Evolutionary conservation across 768 basidiomycete species (phyloP), one percentile per base, ranked within the genome.

Genomic region (Kwoniella botswanensis): DNA sequence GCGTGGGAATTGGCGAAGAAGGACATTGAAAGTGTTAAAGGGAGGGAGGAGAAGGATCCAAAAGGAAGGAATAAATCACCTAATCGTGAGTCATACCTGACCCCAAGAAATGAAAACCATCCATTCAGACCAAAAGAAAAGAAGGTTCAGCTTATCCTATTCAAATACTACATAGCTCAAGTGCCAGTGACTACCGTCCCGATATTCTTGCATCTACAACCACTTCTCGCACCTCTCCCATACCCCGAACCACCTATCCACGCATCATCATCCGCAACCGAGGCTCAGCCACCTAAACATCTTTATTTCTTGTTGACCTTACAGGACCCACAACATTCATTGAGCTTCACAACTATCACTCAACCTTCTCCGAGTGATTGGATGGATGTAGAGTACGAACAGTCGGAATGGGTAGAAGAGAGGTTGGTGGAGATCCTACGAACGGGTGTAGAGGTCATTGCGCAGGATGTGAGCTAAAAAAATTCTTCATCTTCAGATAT

Each of bases 131-230:
- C 35, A 9, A 35, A 35, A 6, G 35, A 35, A 35, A 35, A 35
- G 35, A 35, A 35, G 7, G 7, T 35, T 35, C 35, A 35, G 35
- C 35, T 35, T 35, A 35, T 35, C 35, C 35, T 35, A 35, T 35
- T 9, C 35, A 35, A 35, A 35, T 35, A 35, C 35, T 9, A 4
- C 46, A 12, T 35, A 79, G 77, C 82, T 26, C 77, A 75, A 29
- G 65, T 84, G 11, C 85, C 84, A 4, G 81, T 86, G 6, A 92
- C 93, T 5, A 93, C 92, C 75, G 92, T 95, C 43, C 90, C 93
- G 67, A 88, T 99, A 61, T 98, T 93, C 84, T 88, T 99, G 61
- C 94, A 96, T 73, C 87, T 99, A 18, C 95, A 98, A 80, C 94
- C 97, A 2, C 92, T 90, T 83, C 87, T 89, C 73, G 89, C 86